phyloP scores from a whole-genome alignment of 768 basidiomycete species.

The Tylopilus vinaceipallidus region DNA sequence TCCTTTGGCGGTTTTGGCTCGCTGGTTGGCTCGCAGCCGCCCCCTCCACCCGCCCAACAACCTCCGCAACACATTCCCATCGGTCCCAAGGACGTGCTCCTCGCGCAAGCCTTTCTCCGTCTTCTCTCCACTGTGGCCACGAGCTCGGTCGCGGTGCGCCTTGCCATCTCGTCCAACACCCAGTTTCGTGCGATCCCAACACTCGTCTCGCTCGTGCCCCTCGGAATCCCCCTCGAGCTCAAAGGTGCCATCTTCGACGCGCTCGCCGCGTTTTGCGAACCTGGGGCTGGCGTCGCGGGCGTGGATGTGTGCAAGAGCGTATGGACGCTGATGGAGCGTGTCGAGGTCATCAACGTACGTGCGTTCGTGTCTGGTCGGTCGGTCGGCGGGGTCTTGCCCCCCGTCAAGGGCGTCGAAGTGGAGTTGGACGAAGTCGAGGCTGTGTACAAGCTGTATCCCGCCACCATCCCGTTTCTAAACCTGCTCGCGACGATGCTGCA shows the following conservation, averaged over 20 bases:
- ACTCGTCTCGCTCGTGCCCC: slow-evolving; percentile 72
- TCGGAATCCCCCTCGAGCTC: slow-evolving; percentile 83
- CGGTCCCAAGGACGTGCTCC: slow-evolving; percentile 68
- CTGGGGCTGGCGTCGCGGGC: slow-evolving; percentile 70
- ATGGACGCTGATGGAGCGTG: slow-evolving; percentile 81
- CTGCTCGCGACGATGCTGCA: slow-evolving; percentile 83
- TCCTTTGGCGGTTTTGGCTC: slow-evolving; percentile 31
- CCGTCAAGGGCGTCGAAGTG: slow-evolving; percentile 77
- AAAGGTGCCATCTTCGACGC: slow-evolving; percentile 85
- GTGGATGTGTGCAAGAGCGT: slow-evolving; percentile 80
- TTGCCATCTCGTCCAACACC: slow-evolving; percentile 70
- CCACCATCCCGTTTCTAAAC: slow-evolving; percentile 84
- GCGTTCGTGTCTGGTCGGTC: slow-evolving; percentile 32
- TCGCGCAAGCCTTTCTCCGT: slow-evolving; percentile 79
- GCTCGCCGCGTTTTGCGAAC: slow-evolving; percentile 77
- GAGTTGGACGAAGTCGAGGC: slow-evolving; percentile 89
- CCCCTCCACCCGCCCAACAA: slow-evolving; percentile 35
- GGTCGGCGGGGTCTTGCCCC: slow-evolving; percentile 36
- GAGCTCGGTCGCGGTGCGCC: slow-evolving; percentile 73
- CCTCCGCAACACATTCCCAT: slow-evolving; percentile 44
- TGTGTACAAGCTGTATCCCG: slow-evolving; percentile 74
- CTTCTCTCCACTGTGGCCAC: slow-evolving; percentile 74
- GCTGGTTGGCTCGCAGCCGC: slow-evolving; percentile 29
- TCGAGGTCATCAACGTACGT: slow-evolving; percentile 81
- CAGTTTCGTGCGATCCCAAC: slow-evolving; percentile 83